These are phyloP conservation scores for Datura wrightii DNA, from an alignment of 257 asterid species.

Conservation along the genomic window DNA sequence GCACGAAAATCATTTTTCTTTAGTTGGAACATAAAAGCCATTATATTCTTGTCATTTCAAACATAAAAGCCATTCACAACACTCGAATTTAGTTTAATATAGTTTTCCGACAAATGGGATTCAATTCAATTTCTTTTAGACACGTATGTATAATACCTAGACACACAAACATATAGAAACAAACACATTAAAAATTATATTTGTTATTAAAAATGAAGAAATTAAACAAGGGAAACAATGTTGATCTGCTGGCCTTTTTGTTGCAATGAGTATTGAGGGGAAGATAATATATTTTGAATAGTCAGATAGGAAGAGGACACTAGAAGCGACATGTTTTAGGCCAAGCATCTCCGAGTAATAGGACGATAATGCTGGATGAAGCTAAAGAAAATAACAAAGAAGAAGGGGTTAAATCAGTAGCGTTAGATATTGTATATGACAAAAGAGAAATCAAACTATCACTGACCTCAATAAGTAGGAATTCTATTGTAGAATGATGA, in stretches of 20 bases:
- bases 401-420: neutral
- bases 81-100: neutral
- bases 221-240: neutral
- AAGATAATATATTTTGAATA: neutral
- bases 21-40: neutral
- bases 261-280: neutral
- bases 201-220: constrained; percentile 1
- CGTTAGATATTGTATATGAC: neutral
- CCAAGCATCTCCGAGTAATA: neutral
- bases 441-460: constrained; percentile 1
- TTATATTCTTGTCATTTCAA: neutral
- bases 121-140: neutral
- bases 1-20: neutral
- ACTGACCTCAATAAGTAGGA: neutral
- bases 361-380: neutral
- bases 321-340: neutral
- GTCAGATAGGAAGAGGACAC: neutral
- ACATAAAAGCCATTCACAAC: neutral
- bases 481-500: constrained; percentile 23
- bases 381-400: neutral
- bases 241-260: neutral
- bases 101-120: neutral
- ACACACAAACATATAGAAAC: neutral
- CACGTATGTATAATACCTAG: neutral
- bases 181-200: neutral